Conservation (phyloP, 73 alveolate species). For the Paramecium caudatum region DNA sequence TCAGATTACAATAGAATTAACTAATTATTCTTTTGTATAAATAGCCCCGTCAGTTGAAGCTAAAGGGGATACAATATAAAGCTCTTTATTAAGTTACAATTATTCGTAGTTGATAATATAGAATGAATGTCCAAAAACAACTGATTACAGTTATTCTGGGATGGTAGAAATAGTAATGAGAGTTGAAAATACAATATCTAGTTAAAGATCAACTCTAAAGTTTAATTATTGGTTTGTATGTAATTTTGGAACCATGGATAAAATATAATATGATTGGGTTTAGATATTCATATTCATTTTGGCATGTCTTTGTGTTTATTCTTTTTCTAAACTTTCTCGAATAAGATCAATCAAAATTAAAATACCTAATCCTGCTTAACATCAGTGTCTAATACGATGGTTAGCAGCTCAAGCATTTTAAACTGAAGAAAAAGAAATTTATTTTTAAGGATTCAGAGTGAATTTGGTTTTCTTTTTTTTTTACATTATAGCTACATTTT, state of each 20-base stretch:
- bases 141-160: neutral
- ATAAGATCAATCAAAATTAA: neutral
- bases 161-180: neutral
- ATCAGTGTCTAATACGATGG: neutral
- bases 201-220: neutral
- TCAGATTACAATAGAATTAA: neutral
- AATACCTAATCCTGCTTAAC: neutral
- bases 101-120: neutral
- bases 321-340: neutral
- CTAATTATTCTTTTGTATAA: neutral
- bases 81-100: neutral
- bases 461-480: neutral
- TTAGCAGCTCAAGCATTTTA: neutral
- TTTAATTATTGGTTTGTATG: slow-evolving; percentile 1
- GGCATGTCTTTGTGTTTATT: neutral
- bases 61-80: neutral
- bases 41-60: neutral
- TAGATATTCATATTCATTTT: neutral
- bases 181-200: neutral
- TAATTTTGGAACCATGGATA: neutral
- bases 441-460: slow-evolving; percentile 12
- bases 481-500: neutral
- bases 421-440: neutral
- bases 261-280: neutral
- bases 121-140: neutral